phyloP scores from a whole-genome alignment of 2,329 filamentous ascomycete genomes.

The Talaromyces sp. region DNA sequence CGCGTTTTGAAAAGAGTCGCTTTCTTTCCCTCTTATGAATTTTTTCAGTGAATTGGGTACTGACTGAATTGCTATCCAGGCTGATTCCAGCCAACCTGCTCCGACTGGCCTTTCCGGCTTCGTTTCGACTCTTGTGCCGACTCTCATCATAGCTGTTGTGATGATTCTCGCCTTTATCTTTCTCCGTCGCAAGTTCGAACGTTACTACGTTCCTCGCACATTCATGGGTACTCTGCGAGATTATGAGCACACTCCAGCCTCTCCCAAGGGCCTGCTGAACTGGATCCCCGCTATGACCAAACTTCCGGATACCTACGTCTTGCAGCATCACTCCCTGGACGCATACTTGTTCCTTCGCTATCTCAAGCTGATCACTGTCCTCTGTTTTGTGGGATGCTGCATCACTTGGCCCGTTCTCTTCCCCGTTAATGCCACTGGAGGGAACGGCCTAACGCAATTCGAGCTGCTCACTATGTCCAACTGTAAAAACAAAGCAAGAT shows the following conservation, averaged over 20 bases:
- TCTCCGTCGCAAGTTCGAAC: constrained; percentile 42
- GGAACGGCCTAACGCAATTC: constrained; percentile 58
- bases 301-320: constrained; percentile 66
- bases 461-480: constrained; percentile 77
- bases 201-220: constrained; percentile 51
- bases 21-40: not conserved
- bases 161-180: constrained; percentile 47
- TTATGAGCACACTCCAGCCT: constrained; percentile 51
- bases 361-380: constrained; percentile 68
- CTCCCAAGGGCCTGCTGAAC: constrained; percentile 58
- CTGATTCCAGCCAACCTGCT: constrained; percentile 1
- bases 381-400: constrained; percentile 75
- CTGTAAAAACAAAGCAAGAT: constrained; percentile 57
- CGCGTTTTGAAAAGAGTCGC: not conserved
- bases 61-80: not conserved
- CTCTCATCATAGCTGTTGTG: constrained; percentile 37
- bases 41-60: not conserved
- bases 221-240: constrained; percentile 49
- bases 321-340: constrained; percentile 89
- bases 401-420: constrained; percentile 86
- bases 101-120: constrained; percentile 41
- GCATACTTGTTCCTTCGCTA: constrained; percentile 88
- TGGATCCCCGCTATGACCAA: constrained; percentile 65
- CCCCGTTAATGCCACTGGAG: constrained; percentile 83
- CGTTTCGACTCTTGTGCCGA: constrained; percentile 44